Conservation (phyloP, 345 rosid species). For the Populus alba region DNA sequence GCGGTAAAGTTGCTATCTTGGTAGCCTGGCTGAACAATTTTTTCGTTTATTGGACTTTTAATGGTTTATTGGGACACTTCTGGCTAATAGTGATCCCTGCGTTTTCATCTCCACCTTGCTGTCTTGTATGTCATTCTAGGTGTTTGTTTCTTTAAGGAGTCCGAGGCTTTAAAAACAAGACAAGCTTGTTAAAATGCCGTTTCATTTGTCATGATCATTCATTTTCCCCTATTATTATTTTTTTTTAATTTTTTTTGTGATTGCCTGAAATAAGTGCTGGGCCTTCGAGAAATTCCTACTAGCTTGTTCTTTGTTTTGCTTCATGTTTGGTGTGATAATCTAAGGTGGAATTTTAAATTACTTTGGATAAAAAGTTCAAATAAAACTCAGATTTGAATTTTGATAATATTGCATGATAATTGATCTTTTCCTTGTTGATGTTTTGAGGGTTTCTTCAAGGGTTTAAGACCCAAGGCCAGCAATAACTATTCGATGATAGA, state of each 20-base stretch:
- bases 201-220: neutral
- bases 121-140: neutral
- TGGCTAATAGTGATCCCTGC: no score
- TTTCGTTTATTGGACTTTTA: neutral
- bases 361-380: neutral
- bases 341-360: neutral
- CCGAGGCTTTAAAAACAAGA: neutral
- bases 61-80: neutral
- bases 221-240: neutral
- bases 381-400: no score
- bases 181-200: neutral
- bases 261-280: neutral
- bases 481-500: neutral
- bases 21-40: no score
- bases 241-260: no score
- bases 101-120: neutral
- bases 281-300: neutral
- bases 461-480: no score
- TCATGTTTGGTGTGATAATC: neutral
- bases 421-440: no score
- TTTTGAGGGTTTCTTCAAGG: no score
- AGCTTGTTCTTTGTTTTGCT: neutral
- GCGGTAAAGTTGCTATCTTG: no score
- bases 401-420: no score
- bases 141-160: neutral